These are phyloP conservation scores for Fonsecaea pugnacius DNA, from an alignment of 2,329 filamentous ascomycete species.

Conservation along the genomic window DNA sequence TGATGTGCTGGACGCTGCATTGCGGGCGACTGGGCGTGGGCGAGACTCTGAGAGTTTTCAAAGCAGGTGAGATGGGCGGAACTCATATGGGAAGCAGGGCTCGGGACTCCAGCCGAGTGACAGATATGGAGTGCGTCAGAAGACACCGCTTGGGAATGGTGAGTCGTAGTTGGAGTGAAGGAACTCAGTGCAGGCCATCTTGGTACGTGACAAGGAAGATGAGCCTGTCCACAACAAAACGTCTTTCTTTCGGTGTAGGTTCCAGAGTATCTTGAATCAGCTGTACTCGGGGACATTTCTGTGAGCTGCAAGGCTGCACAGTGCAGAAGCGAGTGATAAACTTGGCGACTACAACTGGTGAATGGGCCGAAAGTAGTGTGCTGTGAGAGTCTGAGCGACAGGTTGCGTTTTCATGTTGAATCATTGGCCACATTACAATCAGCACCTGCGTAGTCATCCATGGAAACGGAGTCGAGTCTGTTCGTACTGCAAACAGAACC, in stretches of 20 bases:
- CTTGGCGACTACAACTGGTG: slow-evolving; percentile 7
- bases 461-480: slow-evolving; percentile 15
- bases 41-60: slow-evolving; percentile 9
- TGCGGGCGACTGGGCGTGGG: neutral
- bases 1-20: slow-evolving; percentile 3
- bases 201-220: slow-evolving; percentile 19
- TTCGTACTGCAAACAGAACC: slow-evolving; percentile 33
- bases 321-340: slow-evolving; percentile 15
- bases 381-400: slow-evolving; percentile 22
- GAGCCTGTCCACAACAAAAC: slow-evolving; percentile 17
- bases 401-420: slow-evolving; percentile 30
- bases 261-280: slow-evolving; percentile 12
- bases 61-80: neutral
- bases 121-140: slow-evolving; percentile 28
- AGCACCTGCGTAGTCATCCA: slow-evolving; percentile 6
- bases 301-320: slow-evolving; percentile 11
- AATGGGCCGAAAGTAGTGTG: slow-evolving; percentile 15
- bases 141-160: slow-evolving; percentile 15
- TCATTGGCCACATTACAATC: slow-evolving; percentile 28
- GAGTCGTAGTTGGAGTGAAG: slow-evolving; percentile 25
- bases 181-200: slow-evolving; percentile 5
- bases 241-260: slow-evolving; percentile 7
- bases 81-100: slow-evolving; percentile 2
- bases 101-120: slow-evolving; percentile 18
- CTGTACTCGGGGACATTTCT: slow-evolving; percentile 17